phyloP scores from a whole-genome alignment of 495 filamentous ascomycete species.

The Lophiotrema nucula region DNA sequence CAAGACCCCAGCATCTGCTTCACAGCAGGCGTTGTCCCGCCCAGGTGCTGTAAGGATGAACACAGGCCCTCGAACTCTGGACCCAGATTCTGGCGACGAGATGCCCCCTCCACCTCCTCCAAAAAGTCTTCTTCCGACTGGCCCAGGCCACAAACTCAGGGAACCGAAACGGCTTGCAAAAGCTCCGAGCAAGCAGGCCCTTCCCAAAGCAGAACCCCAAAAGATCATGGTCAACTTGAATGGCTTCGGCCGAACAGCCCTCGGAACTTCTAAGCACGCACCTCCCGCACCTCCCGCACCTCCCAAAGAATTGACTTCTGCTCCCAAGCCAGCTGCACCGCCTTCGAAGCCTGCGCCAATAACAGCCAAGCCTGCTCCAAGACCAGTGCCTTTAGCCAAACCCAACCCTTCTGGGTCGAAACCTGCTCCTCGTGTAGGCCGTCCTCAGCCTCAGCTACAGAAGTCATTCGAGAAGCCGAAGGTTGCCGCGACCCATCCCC shows the following conservation, averaged over 20 bases:
- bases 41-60: conserved; percentile 19
- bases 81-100: conserved; percentile 49
- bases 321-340: conserved; percentile 2
- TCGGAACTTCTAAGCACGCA: conserved; percentile 6
- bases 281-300: not conserved
- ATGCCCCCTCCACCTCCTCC: conserved; percentile 57
- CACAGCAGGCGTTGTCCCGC: conserved; percentile 11
- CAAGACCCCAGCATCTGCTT: conserved; percentile 9
- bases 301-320: not conserved
- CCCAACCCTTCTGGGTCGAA: not conserved
- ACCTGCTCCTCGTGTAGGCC: conserved; percentile 5
- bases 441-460: conserved; percentile 3
- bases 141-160: conserved; percentile 52
- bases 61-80: conserved; percentile 33
- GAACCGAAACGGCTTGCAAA: conserved; percentile 63
- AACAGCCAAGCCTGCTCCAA: conserved; percentile 1
- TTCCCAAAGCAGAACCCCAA: conserved; percentile 66
- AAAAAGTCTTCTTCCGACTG: conserved; percentile 51
- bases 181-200: conserved; percentile 62
- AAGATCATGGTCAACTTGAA: conserved; percentile 74
- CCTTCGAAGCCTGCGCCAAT: not conserved
- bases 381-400: not conserved
- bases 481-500: conserved; percentile 37
- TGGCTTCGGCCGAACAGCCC: conserved; percentile 25
- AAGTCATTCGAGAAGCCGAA: conserved; percentile 20